These are phyloP conservation scores for Camelina sativa DNA, from an alignment of 345 rosid species.

Conservation along the genomic window DNA sequence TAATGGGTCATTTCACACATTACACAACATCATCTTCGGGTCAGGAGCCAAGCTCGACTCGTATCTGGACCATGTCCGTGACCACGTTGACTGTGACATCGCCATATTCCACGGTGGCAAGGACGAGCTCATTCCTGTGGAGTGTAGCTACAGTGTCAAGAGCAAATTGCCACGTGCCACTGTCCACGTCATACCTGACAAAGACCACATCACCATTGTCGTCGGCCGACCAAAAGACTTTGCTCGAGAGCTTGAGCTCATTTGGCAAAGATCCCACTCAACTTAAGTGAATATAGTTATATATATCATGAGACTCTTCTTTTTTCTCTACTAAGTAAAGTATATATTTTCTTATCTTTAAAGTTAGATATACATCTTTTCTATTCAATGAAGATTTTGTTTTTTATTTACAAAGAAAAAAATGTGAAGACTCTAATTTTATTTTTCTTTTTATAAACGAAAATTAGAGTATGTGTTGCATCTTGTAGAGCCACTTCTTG, in stretches of 20 bases:
- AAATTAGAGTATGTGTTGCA: constrained; percentile 13
- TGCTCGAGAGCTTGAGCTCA: constrained; percentile 75
- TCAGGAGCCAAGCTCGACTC: constrained; percentile 75
- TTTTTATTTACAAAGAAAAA: not conserved
- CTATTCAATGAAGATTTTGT: constrained; percentile 7
- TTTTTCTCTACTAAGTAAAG: not conserved
- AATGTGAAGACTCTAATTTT: constrained; percentile 27
- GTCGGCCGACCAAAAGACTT: constrained; percentile 76
- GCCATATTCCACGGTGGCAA: constrained; percentile 72
- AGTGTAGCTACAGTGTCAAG: constrained; percentile 77
- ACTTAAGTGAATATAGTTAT: constrained; percentile 25
- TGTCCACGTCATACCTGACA: constrained; percentile 50
- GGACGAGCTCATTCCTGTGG: constrained; percentile 83
- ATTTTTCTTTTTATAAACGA: constrained; percentile 5
- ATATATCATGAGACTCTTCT: not conserved
- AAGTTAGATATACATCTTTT: constrained; percentile 8
- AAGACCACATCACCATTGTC: constrained; percentile 92
- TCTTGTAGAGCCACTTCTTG: not conserved
- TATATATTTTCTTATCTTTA: not conserved
- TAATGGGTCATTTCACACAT: constrained; percentile 91
- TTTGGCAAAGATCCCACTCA: constrained; percentile 56
- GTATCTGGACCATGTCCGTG: constrained; percentile 71
- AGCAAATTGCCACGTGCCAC: constrained; percentile 68
- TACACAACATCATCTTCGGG: constrained; percentile 94
- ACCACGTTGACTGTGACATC: constrained; percentile 65